phyloP scores from a whole-genome alignment of 306 rosid genomes.

The Dryas alaskensis region DNA sequence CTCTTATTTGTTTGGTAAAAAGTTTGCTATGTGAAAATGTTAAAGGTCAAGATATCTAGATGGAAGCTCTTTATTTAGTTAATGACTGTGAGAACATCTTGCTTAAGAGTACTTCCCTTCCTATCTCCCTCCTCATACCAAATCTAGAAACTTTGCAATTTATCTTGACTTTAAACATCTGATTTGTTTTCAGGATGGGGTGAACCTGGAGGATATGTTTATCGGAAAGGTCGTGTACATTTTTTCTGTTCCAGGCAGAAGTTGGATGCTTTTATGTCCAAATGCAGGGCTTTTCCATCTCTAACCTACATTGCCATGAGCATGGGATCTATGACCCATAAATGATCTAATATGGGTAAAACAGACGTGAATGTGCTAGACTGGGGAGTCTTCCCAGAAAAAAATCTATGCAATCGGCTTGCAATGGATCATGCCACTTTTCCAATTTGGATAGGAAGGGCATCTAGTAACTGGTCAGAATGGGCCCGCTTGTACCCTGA shows the following conservation, averaged over 20 bases:
- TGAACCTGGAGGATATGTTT: slow-evolving; percentile 44
- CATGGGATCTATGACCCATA: slow-evolving; percentile 12
- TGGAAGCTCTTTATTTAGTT: too few relatives aligned
- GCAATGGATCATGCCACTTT: too few relatives aligned
- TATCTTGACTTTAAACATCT: too few relatives aligned
- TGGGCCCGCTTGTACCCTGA: slow-evolving; percentile 79
- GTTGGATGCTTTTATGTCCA: slow-evolving; percentile 53
- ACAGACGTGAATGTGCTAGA: too few relatives aligned
- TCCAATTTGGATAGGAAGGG: too few relatives aligned
- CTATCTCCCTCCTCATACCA: neutral
- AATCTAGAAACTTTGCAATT: neutral
- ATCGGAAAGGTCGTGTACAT: slow-evolving; percentile 50
- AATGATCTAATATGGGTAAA: slow-evolving; percentile 48
- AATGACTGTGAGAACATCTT: too few relatives aligned
- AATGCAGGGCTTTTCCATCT: slow-evolving; percentile 54
- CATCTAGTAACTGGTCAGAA: slow-evolving; percentile 59
- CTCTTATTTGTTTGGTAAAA: too few relatives aligned
- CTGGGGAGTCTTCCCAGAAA: too few relatives aligned
- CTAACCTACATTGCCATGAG: slow-evolving; percentile 87
- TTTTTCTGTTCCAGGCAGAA: slow-evolving; percentile 62
- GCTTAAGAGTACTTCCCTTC: too few relatives aligned
- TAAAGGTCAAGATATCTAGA: too few relatives aligned
- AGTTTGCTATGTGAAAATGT: too few relatives aligned
- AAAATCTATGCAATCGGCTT: too few relatives aligned
- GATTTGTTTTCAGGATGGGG: slow-evolving; percentile 12